A percentile compares a stretch with the other conserved stretches of the same genome.
phyloP scores from a whole-genome alignment of 148 eudicot genomes.

The Cornus controversa region DNA sequence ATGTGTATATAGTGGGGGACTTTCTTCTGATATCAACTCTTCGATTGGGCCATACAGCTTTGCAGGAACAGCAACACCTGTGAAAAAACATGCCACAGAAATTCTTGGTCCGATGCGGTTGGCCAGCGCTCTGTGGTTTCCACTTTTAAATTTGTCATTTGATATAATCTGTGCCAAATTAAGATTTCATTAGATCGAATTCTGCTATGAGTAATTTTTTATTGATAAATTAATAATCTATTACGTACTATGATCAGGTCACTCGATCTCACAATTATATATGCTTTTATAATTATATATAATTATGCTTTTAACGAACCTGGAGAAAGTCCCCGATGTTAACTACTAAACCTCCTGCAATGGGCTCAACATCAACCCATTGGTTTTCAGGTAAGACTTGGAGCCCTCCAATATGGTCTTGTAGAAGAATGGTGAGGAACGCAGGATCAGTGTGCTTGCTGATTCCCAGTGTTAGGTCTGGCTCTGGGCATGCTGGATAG shows the following conservation, averaged over 20 bases:
- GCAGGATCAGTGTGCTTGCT: constrained; percentile 31
- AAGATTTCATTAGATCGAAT: no score
- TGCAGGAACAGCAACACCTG: constrained; percentile 5
- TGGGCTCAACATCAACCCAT: constrained; percentile 40
- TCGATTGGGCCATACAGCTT: constrained; percentile 43
- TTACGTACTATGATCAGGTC: no score
- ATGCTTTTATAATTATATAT: no score
- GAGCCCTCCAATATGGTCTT: constrained; percentile 43
- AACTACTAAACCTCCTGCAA: constrained; percentile 31
- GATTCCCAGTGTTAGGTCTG: constrained; percentile 24
- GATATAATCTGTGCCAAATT: constrained; percentile 23
- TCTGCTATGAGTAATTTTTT: no score
- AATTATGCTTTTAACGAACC: constrained; percentile 31
- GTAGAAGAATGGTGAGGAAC: constrained; percentile 33
- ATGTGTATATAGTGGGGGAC: constrained; percentile 29
- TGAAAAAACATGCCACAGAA: constrained; percentile 35
- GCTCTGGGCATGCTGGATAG: constrained; percentile 46
- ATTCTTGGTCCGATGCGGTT: constrained; percentile 43
- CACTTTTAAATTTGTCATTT: constrained; percentile 37
- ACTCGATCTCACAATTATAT: no score
- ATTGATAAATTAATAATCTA: no score
- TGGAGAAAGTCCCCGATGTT: constrained; percentile 49
- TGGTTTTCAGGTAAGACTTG: constrained; percentile 36
- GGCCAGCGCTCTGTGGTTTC: constrained; percentile 32
- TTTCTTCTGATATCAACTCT: constrained; percentile 38